Evolutionary conservation across 1,139 yeast species (phyloP).

Genomic region (Blastobotrys aristatus): DNA sequence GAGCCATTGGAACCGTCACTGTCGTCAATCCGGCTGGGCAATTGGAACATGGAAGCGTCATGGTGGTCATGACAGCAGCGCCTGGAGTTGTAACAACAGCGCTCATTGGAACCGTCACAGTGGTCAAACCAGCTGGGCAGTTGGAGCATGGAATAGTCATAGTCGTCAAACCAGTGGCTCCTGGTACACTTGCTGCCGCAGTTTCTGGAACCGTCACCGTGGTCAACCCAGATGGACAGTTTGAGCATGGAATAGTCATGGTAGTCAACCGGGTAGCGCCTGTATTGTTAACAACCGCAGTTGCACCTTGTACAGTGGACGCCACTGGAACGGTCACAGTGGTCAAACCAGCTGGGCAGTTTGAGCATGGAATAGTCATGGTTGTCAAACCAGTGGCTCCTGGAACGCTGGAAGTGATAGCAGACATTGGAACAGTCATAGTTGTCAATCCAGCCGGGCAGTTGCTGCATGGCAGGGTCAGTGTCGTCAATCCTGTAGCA

Average conservation of each 20-base stretch:
- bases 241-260: constrained; percentile 7
- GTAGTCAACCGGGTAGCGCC: not conserved
- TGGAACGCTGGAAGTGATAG: not conserved
- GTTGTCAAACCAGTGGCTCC: not conserved
- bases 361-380: constrained; percentile 5
- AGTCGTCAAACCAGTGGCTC: constrained; percentile 7
- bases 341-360: constrained; percentile 4
- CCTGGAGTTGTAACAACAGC: not conserved
- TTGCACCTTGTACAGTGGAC: not conserved
- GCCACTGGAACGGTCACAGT: not conserved
- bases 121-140: constrained; percentile 5
- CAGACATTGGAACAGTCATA: not conserved
- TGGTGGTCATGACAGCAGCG: constrained; percentile 9
- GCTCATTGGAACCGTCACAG: not conserved
- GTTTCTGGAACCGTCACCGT: not conserved
- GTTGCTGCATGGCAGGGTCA: not conserved
- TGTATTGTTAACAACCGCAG: not conserved
- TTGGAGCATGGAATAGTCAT: constrained; percentile 13
- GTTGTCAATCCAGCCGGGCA: constrained; percentile 3
- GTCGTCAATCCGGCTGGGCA: constrained; percentile 8
- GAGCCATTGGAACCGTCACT: not conserved
- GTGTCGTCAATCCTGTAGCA: not conserved
- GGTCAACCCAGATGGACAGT: constrained; percentile 8
- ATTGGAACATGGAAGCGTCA: constrained; percentile 9
- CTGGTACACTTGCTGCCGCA: constrained; percentile 2